Base-by-base conservation (phyloP, 108 stramenopile species). In the Nannochloropsis salina region DNA sequence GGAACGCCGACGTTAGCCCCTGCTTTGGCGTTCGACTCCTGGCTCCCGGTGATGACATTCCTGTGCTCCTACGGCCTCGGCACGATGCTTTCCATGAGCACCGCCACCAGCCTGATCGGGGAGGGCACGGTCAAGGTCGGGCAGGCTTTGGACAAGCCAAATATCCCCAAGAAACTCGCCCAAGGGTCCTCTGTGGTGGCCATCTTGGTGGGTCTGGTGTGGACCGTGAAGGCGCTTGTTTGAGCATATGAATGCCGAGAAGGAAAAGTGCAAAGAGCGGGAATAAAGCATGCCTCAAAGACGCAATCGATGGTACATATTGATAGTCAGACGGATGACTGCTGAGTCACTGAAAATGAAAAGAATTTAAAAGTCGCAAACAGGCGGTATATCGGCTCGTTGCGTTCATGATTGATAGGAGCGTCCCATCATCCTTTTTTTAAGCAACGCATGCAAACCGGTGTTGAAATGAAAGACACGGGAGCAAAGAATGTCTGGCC, bases 1-100 rank as follows among this genome's bases (percentile, higher is more conserved):
- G 97, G 97, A 21, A 95, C 96, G 0, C 97, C 97, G 11, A 94
- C 93, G 15, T 84, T 98, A 86, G 97, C 97, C 3, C 96, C 96
- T 2, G 95, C 96, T 2, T 84, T 98, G 40, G 97, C 96, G 61
- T 93, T 96, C 42, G 92, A 94, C 9, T 93, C 94, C 15, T 97
- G 95, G 95, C 86, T 89, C 20, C 93, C 95, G 21, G 95, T 93
- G 44, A 79, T 96, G 2, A 91, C 93, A 40, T 98, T 97, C 86
- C 91, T 98, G 31, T 85, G 95, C 21, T 92, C 95, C n/a, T 98
- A 98, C 86, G 95, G 95, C 9, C 85, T 94, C 9, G 97, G 97
- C 20, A 98, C 97, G n/a, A 94, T 95, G 91, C 42, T 88, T 80
- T 84, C 88, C 6, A 88, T 88, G 88, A 84, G 83, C 43, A 83